Evolutionary conservation across 2,329 filamentous ascomycete species (phyloP), one percentile per base, ranked within the genome.

Genomic region (Cladophialophora bantiana): DNA sequence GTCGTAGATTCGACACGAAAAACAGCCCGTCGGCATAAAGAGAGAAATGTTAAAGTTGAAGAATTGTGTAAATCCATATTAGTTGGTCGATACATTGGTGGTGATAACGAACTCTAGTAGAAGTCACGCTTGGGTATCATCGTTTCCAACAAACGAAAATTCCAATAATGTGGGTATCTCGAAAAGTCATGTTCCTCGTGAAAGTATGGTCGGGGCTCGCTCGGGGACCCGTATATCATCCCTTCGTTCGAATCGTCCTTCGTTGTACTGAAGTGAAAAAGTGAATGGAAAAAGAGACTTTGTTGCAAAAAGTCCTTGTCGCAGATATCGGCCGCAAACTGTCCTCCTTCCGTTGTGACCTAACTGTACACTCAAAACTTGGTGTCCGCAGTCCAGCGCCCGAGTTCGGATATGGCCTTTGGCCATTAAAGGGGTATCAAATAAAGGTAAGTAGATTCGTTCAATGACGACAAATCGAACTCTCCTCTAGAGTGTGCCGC

Each of bases 141-240:
- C 45, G 42, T 61, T 56, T 45, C 59, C 64, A 53, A 59, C 57
- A 42, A 67, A 60, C 54, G 55, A 48, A 62, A 60, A 48, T 53
- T 64, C 55, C 57, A 60, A 59, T 63, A 67, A 67, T 52, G 64
- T 66, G 70, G 68, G 68, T 70, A 70, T 71, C 66, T 68, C 65
- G 65, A 70, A 70, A 68, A 59, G 64, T 71, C 70, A 60, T 71
- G 70, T 70, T 68, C 70, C 66, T 71, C 70, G 66, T 71, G 34
- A 71, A 64, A 67, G 34, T 48, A 65, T 53, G 60, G 38, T 62
- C 48, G 59, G 61, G 62, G 45, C 58, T 61, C 62, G 62, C 56
- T 65, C 50, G 20, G 59, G 65, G 65, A 66, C 59, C 53, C 69
- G 65, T 71, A 59, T 68, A 65, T 68, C 68, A 68, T 70, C 69